These are phyloP conservation scores for Perilla frutescens DNA, from an alignment of 257 asterid genomes.

Conservation along the genomic window DNA sequence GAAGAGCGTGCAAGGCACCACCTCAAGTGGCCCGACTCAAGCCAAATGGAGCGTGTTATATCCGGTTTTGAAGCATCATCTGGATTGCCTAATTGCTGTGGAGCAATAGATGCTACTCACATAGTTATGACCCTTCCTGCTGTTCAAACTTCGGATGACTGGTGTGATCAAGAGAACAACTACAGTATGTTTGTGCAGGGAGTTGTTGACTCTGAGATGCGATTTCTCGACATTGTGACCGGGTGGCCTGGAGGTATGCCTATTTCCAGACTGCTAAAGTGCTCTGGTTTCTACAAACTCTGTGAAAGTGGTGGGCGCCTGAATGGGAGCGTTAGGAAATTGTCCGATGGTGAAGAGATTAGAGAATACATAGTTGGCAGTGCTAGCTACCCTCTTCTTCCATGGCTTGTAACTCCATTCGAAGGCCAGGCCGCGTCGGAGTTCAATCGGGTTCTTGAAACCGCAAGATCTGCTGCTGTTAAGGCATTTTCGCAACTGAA, in stretches of 20 bases:
- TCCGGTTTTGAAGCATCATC: conserved; percentile 60
- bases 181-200: conserved; percentile 97
- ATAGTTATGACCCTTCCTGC: conserved; percentile 95
- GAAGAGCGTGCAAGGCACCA: conserved; percentile 96
- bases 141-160: conserved; percentile 88
- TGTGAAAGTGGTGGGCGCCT: conserved; percentile 74
- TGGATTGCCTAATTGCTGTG: conserved; percentile 93
- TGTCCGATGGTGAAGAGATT: conserved; percentile 49
- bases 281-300: conserved; percentile 77
- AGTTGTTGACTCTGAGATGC: conserved; percentile 65
- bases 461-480: conserved; percentile 57
- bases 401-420: conserved; percentile 88
- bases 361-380: conserved; percentile 88
- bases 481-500: conserved; percentile 77
- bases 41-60: conserved; percentile 53
- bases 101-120: conserved; percentile 90
- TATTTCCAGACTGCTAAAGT: conserved; percentile 66
- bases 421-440: conserved; percentile 43
- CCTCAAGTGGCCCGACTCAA: conserved; percentile 79
- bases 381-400: conserved; percentile 79
- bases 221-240: conserved; percentile 82
- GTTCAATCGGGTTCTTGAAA: conserved; percentile 60
- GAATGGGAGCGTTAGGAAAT: conserved; percentile 46
- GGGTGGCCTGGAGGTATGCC: conserved; percentile 99
- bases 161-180: conserved; percentile 91